Evolutionary conservation across 164 flowering plant genomes (phyloP).

Genomic region (Brasenia schreberi): DNA sequence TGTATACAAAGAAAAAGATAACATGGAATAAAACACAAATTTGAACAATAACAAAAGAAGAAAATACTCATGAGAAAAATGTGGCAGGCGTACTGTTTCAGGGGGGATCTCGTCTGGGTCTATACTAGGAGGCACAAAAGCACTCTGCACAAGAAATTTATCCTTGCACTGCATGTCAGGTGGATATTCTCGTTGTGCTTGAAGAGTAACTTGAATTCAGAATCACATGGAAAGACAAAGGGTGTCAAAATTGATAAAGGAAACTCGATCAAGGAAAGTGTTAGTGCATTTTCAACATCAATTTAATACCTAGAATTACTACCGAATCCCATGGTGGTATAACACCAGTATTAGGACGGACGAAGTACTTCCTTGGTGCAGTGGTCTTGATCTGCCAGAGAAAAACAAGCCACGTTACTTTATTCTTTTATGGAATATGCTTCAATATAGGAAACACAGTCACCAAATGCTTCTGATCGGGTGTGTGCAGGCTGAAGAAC

Average conservation of each 20-base stretch:
- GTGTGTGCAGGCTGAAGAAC: background rate
- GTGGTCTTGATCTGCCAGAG: slow-evolving; percentile 74
- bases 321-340: slow-evolving; percentile 83
- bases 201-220: slow-evolving; percentile 59
- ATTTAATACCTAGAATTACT: slow-evolving; percentile 53
- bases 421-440: background rate
- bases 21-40: background rate
- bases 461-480: background rate
- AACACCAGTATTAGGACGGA: slow-evolving; percentile 80
- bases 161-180: slow-evolving; percentile 88
- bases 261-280: background rate
- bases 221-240: background rate
- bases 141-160: slow-evolving; percentile 85
- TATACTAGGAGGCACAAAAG: slow-evolving; percentile 48
- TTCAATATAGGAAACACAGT: background rate
- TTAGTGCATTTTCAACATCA: background rate
- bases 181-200: slow-evolving; percentile 72
- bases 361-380: slow-evolving; percentile 88
- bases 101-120: slow-evolving; percentile 69
- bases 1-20: slow-evolving; percentile 11
- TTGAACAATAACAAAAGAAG: background rate
- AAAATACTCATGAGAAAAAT: slow-evolving; percentile 2
- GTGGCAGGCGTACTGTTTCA: slow-evolving; percentile 55
- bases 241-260: background rate
- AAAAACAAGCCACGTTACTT: background rate